A percentile compares a stretch with the other conserved stretches of the same genome.
These are phyloP conservation scores for Hemileccinum hortonii DNA, from an alignment of 1,284 basidiomycete species.

Conservation along the genomic window DNA sequence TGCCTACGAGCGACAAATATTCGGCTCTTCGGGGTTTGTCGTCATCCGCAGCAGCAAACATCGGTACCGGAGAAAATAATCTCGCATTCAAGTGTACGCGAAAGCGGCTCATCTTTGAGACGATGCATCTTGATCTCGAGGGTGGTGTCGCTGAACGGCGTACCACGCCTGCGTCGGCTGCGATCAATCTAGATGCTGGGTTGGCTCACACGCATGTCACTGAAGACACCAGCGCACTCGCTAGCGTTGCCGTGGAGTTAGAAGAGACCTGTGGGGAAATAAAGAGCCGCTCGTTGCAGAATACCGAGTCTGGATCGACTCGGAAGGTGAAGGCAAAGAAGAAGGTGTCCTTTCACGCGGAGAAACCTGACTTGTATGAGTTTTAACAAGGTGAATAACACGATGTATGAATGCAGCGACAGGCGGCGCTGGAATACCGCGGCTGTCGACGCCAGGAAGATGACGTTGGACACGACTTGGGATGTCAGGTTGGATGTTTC, in stretches of 20 bases:
- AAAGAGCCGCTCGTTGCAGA: not conserved
- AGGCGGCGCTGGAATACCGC: no score
- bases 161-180: conserved; percentile 53
- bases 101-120: conserved; percentile 87
- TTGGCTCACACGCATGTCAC: conserved; percentile 16
- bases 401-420: no score
- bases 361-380: conserved; percentile 64
- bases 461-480: not conserved
- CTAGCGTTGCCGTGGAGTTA: conserved; percentile 29
- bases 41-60: conserved; percentile 47
- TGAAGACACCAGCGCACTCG: conserved; percentile 7
- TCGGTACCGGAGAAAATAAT: conserved; percentile 85
- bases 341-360: conserved; percentile 67
- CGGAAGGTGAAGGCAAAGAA: conserved; percentile 54
- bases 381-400: conserved; percentile 36
- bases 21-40: conserved; percentile 75
- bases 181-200: conserved; percentile 23
- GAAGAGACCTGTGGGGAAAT: conserved; percentile 17
- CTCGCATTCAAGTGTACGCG: conserved; percentile 92
- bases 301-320: not conserved
- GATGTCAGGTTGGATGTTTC: conserved; percentile 15
- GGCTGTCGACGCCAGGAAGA: no score
- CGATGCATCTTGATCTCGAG: conserved; percentile 89
- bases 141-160: conserved; percentile 87
- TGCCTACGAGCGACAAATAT: conserved; percentile 72